A percentile compares a stretch with the other conserved stretches of the same genome.
Evolutionary conservation across 805 yeast species (phyloP).

Genomic region (Ogataea nitratoaversa): DNA sequence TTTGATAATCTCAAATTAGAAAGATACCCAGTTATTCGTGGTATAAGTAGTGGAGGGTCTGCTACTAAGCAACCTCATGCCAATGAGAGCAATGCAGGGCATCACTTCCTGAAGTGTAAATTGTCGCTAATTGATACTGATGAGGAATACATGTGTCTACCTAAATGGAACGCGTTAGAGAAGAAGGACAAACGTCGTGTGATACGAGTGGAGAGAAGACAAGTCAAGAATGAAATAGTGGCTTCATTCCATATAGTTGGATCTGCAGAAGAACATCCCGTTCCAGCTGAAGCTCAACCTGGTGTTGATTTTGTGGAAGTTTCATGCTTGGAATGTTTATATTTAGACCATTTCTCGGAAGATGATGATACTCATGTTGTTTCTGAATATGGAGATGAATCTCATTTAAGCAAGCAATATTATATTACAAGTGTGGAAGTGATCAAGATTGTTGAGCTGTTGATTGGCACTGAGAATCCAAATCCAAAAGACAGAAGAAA

Average conservation of each 20-base stretch:
- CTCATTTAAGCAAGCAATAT: slow-evolving; percentile 28
- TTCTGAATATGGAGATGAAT: slow-evolving; percentile 26
- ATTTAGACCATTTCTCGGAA: slow-evolving; percentile 15
- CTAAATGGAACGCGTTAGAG: slow-evolving; percentile 47
- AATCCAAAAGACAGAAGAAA: slow-evolving; percentile 51
- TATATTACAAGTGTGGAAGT: slow-evolving; percentile 68
- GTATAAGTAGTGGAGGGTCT: slow-evolving; percentile 56
- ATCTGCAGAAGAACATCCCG: slow-evolving; percentile 44
- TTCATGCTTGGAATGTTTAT: slow-evolving; percentile 50
- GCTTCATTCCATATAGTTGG: slow-evolving; percentile 51
- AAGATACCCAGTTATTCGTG: slow-evolving; percentile 46
- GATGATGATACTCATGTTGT: slow-evolving; percentile 17
- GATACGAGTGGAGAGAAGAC: slow-evolving; percentile 52
- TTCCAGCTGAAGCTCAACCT: slow-evolving; percentile 31
- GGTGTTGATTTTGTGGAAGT: slow-evolving; percentile 53
- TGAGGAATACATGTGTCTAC: slow-evolving; percentile 46
- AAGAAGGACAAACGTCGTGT: slow-evolving; percentile 49
- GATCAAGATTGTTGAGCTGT: slow-evolving; percentile 56
- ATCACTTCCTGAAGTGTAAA: slow-evolving; percentile 42
- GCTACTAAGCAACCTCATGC: slow-evolving; percentile 51
- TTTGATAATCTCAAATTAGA: slow-evolving; percentile 8
- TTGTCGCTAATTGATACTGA: slow-evolving; percentile 42
- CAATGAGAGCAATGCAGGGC: slow-evolving; percentile 20
- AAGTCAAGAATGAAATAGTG: slow-evolving; percentile 41
- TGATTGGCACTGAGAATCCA: slow-evolving; percentile 46